phyloP scores from a whole-genome alignment of 1,284 basidiomycete genomes.

The Malassezia cuniculi region DNA sequence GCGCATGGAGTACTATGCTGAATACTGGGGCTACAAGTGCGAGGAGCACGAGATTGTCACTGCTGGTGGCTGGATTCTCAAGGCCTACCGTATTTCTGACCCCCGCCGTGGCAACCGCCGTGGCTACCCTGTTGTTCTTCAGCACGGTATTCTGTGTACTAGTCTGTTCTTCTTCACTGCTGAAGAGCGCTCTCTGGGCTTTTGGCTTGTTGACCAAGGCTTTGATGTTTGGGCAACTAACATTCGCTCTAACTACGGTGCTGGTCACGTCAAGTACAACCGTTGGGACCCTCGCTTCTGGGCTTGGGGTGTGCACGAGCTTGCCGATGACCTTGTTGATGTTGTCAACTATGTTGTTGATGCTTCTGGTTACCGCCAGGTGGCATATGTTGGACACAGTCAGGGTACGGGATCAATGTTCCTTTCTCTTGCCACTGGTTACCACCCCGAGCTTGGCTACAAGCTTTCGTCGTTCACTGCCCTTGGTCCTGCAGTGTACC shows the following conservation, averaged over 20 bases:
- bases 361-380: constrained; percentile 27
- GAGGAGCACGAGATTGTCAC: constrained; percentile 43
- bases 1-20: constrained; percentile 38
- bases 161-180: constrained; percentile 38
- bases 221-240: constrained; percentile 44
- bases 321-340: constrained; percentile 39
- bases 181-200: constrained; percentile 42
- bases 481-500: constrained; percentile 41
- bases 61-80: constrained; percentile 42
- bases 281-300: constrained; percentile 43
- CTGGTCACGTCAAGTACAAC: constrained; percentile 37
- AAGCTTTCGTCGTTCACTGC: constrained; percentile 39
- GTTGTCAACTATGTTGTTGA: constrained; percentile 39
- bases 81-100: constrained; percentile 42
- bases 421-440: constrained; percentile 36
- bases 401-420: constrained; percentile 44
- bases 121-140: constrained; percentile 41
- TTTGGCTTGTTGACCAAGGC: constrained; percentile 44
- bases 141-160: constrained; percentile 44
- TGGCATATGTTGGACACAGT: constrained; percentile 42
- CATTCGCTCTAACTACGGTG: constrained; percentile 40
- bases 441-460: constrained; percentile 35
- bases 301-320: constrained; percentile 43
- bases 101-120: constrained; percentile 31
- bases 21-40: constrained; percentile 46